A percentile compares a stretch with the other conserved stretches of the same genome.
phyloP scores from a whole-genome alignment of 306 rosid species.

The Calophaca sinica region DNA sequence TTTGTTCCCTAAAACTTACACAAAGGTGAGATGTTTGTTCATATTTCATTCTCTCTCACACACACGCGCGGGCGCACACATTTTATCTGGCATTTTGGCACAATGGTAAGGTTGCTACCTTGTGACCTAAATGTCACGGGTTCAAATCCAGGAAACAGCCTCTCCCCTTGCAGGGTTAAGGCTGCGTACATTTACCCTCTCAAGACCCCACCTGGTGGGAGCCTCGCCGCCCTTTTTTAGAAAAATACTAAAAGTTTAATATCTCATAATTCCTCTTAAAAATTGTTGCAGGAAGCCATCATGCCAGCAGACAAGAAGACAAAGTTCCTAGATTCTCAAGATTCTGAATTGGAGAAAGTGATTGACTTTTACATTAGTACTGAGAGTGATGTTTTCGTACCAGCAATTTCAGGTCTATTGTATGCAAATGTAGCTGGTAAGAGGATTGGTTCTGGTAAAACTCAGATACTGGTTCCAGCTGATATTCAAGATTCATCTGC shows the following conservation, averaged over 20 bases:
- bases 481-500: constrained; percentile 68
- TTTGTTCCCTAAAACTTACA: constrained; percentile 86
- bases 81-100: not conserved
- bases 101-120: too few relatives aligned
- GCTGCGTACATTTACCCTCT: too few relatives aligned
- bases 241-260: not conserved
- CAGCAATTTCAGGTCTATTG: constrained; percentile 94
- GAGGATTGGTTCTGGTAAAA: constrained; percentile 81
- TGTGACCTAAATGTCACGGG: too few relatives aligned
- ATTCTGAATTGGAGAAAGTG: constrained; percentile 86
- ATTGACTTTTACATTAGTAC: constrained; percentile 82
- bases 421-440: constrained; percentile 95
- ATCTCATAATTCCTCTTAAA: constrained; percentile 12
- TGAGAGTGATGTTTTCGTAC: constrained; percentile 82
- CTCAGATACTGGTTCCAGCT: constrained; percentile 84
- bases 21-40: constrained; percentile 66
- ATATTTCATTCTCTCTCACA: not conserved
- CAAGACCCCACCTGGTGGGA: too few relatives aligned
- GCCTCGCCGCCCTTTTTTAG: too few relatives aligned
- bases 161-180: too few relatives aligned
- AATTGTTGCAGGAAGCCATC: constrained; percentile 81
- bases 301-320: constrained; percentile 89
- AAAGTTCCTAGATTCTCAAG: constrained; percentile 68
- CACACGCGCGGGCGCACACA: not conserved
- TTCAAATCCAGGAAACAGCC: too few relatives aligned